Percentiles rank a stretch among this genome's conserved stretches.
Conservation (phyloP, 2,329 filamentous ascomycete species). For the Claviceps fusiformis region DNA sequence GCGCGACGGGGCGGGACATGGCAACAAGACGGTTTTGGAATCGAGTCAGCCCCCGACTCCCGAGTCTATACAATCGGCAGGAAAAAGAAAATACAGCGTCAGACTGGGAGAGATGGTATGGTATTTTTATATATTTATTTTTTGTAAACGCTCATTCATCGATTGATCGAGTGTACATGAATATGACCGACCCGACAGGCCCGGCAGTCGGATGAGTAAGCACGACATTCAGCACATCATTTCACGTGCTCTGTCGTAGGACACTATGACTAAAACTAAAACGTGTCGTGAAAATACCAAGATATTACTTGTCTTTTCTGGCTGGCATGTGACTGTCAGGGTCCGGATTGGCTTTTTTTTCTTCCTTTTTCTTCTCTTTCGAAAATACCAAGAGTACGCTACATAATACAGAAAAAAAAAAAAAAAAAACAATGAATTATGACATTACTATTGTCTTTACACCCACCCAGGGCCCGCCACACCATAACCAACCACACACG, state of each 20-base stretch:
- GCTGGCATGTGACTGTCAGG: too few species aligned
- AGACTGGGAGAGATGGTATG: not conserved
- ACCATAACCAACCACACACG: too few species aligned
- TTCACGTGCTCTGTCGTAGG: slow-evolving; percentile 9
- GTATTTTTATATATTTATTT: not conserved
- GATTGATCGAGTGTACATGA: not conserved
- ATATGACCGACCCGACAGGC: too few species aligned
- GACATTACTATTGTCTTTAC: not conserved
- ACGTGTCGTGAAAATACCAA: too few species aligned
- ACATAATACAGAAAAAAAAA: too few species aligned
- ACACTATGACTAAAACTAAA: too few species aligned
- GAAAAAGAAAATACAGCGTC: not conserved
- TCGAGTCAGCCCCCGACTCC: not conserved
- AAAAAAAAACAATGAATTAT: too few species aligned
- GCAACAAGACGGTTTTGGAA: not conserved
- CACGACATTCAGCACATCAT: slow-evolving; percentile 11
- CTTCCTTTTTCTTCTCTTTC: too few species aligned
- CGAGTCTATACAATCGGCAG: not conserved
- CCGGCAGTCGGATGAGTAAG: slow-evolving; percentile 5
- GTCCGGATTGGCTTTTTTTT: too few species aligned
- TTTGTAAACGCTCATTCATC: not conserved
- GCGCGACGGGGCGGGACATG: slow-evolving; percentile 8
- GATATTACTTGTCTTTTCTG: too few species aligned
- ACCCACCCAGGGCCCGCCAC: not conserved
- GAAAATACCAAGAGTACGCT: too few species aligned